Conservation (phyloP, 495 filamentous ascomycete genomes). For the Annulohypoxylon moriforme region DNA sequence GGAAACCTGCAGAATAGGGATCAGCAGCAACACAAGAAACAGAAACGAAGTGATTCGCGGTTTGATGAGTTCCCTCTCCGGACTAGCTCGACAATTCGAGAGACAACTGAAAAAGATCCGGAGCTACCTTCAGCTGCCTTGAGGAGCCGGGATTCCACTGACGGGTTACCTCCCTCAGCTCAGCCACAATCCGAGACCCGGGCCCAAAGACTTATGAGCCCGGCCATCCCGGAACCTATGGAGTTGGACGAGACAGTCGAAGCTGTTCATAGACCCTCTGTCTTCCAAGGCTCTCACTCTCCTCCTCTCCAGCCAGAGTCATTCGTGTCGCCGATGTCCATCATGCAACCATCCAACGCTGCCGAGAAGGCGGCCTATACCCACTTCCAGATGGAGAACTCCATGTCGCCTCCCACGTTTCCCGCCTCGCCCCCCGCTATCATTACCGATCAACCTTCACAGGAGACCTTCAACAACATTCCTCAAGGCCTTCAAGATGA, state of each 20-base stretch:
- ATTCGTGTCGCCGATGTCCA: slow-evolving; percentile 55
- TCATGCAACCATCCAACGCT: slow-evolving; percentile 59
- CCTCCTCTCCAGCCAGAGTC: slow-evolving; percentile 46
- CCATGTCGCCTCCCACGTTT: slow-evolving; percentile 46
- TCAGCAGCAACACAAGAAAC: slow-evolving; percentile 38
- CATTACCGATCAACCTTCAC: slow-evolving; percentile 39
- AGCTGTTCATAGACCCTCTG: slow-evolving; percentile 32
- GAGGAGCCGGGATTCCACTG: slow-evolving; percentile 41
- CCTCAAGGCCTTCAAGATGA: slow-evolving; percentile 35
- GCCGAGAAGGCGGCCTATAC: slow-evolving; percentile 57
- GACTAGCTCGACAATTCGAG: slow-evolving; percentile 44
- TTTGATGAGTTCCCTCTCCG: slow-evolving; percentile 39
- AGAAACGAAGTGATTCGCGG: slow-evolving; percentile 42
- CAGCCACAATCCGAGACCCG: slow-evolving; percentile 48
- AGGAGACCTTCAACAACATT: slow-evolving; percentile 19
- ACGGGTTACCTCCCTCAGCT: slow-evolving; percentile 47
- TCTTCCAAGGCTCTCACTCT: slow-evolving; percentile 43
- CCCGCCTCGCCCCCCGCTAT: slow-evolving; percentile 40
- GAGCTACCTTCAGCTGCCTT: slow-evolving; percentile 47
- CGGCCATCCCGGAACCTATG: slow-evolving; percentile 50
- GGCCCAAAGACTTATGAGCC: slow-evolving; percentile 48
- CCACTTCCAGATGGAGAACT: slow-evolving; percentile 55
- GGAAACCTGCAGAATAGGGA: slow-evolving; percentile 22
- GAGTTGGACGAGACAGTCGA: slow-evolving; percentile 39
- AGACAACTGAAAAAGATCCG: slow-evolving; percentile 46